Conservation (phyloP, 768 basidiomycete species). For the Piloderma croceum region DNA sequence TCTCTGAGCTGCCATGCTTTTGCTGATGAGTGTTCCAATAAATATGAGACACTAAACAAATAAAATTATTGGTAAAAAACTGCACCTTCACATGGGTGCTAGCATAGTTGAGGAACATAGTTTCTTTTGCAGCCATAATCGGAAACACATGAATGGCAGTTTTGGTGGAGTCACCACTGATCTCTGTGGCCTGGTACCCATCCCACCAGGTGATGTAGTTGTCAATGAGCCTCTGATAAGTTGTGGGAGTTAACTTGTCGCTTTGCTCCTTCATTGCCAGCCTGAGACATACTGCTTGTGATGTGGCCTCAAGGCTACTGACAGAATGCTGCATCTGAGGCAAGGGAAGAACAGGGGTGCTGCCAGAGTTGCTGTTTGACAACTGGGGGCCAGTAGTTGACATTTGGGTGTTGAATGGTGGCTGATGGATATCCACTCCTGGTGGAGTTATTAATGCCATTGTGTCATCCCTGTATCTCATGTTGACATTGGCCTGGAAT, state of each 20-base stretch:
- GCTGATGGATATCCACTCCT: no score
- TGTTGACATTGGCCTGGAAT: no score
- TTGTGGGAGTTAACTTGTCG: constrained; percentile 21
- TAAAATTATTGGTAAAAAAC: background rate
- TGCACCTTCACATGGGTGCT: constrained; percentile 25
- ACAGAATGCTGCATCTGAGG: no score
- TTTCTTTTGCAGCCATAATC: constrained; percentile 25
- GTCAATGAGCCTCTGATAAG: constrained; percentile 22
- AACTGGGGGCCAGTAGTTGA: no score
- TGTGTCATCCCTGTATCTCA: no score
- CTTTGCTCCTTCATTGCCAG: no score
- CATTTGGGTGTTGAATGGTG: no score
- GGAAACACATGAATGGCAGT: constrained; percentile 20
- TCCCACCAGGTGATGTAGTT: constrained; percentile 22
- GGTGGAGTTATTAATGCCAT: no score
- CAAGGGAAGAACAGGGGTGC: no score
- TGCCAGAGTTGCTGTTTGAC: no score
- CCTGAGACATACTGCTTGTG: no score
- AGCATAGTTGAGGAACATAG: constrained; percentile 26
- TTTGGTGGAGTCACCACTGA: constrained; percentile 3
- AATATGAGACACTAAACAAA: constrained; percentile 4
- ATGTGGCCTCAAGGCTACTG: no score
- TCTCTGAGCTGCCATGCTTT: constrained; percentile 7
- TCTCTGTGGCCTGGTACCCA: constrained; percentile 9
- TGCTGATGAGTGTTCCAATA: constrained; percentile 7